These are phyloP conservation scores for Diplodia sapinea DNA, from an alignment of 2,329 filamentous ascomycete species.

Conservation along the genomic window DNA sequence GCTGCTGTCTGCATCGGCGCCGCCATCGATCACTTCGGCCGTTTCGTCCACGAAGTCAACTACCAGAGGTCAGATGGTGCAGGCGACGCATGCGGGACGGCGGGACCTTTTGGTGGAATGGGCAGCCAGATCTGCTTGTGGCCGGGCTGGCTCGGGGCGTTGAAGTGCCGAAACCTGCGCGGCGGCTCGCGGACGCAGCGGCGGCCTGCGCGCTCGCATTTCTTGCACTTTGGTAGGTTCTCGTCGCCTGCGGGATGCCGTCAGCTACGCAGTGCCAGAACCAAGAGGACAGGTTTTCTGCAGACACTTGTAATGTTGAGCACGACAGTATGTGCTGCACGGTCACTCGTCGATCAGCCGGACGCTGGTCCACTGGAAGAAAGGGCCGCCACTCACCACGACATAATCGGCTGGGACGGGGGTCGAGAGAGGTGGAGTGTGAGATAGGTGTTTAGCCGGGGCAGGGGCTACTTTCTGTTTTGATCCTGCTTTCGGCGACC, in stretches of 20 bases:
- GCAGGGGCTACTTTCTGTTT: constrained; percentile 19
- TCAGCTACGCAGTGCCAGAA: not conserved
- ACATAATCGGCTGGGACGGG: constrained; percentile 16
- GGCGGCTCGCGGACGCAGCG: constrained; percentile 46
- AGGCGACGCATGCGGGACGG: not conserved
- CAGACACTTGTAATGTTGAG: constrained; percentile 47
- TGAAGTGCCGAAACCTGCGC: constrained; percentile 45
- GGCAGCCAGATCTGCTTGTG: constrained; percentile 45
- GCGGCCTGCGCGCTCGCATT: constrained; percentile 43
- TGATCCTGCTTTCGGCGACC: constrained; percentile 6
- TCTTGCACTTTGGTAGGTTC: constrained; percentile 43
- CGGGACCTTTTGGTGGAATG: constrained; percentile 43
- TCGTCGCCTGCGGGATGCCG: constrained; percentile 40
- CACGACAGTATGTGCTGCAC: constrained; percentile 47
- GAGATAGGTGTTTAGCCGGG: not conserved
- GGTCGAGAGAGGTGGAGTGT: not conserved
- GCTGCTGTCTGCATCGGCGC: constrained; percentile 36
- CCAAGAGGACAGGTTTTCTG: constrained; percentile 4
- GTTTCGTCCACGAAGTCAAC: constrained; percentile 48
- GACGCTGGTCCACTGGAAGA: constrained; percentile 26
- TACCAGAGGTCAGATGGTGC: constrained; percentile 35
- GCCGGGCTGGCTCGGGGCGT: constrained; percentile 43
- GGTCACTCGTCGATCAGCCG: constrained; percentile 36
- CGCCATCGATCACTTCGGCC: constrained; percentile 42
- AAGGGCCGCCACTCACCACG: constrained; percentile 6